These are phyloP conservation scores for Paracoccidioides brasiliensis DNA, from an alignment of 2,329 filamentous ascomycete genomes.

Conservation along the genomic window DNA sequence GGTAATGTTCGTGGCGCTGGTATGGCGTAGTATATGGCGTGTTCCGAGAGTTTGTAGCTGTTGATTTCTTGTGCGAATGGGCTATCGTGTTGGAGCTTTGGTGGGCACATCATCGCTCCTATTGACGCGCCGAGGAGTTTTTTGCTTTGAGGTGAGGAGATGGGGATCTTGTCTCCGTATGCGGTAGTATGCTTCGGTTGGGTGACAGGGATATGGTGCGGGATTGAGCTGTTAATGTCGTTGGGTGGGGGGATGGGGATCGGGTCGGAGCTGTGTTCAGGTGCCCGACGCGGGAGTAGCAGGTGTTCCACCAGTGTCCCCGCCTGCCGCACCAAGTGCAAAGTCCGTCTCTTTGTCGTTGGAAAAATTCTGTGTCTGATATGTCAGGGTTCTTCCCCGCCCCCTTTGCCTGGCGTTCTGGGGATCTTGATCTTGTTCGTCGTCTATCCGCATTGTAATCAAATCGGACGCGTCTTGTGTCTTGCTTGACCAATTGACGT, in stretches of 20 bases:
- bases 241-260: too few species aligned
- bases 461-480: background rate
- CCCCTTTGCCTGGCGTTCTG: background rate
- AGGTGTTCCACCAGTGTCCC: background rate
- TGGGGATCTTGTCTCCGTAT: background rate
- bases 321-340: background rate
- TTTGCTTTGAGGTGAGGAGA: background rate
- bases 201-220: background rate
- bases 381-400: background rate
- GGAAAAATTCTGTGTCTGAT: background rate
- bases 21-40: background rate
- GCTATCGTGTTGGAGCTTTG: background rate
- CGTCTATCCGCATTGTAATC: background rate
- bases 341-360: background rate
- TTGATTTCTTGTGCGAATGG: background rate
- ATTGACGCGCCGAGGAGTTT: background rate
- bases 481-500: background rate
- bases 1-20: background rate
- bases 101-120: background rate
- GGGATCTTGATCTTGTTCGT: background rate
- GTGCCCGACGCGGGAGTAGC: background rate
- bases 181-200: too few species aligned
- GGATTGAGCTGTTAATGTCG: background rate
- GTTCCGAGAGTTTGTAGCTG: background rate
- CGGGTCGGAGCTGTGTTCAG: too few species aligned